Conservation (phyloP, 495 filamentous ascomycete species). For the Penicillium simplicissimum region DNA sequence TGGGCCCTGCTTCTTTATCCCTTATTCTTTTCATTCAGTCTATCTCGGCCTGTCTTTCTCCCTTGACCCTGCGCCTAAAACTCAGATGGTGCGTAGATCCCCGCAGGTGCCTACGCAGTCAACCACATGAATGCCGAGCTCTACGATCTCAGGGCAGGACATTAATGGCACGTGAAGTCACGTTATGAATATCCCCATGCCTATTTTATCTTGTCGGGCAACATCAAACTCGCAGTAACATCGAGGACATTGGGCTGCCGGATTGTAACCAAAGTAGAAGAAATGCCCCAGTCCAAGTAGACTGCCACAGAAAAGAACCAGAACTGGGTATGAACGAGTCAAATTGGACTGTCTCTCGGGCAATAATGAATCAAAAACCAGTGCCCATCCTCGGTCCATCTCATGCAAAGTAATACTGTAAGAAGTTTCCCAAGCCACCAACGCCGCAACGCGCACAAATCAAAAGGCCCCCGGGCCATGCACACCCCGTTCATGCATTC, state of each 20-base stretch:
- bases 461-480: background rate
- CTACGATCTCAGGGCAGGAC: background rate
- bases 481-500: conserved; percentile 54
- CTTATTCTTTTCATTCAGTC: background rate
- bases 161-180: conserved; percentile 12
- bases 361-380: background rate
- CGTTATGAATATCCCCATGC: background rate
- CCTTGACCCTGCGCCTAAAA: conserved; percentile 9
- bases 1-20: background rate
- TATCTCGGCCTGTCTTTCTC: background rate
- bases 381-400: conserved; percentile 6
- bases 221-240: background rate
- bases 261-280: background rate
- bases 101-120: conserved; percentile 7
- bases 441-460: conserved; percentile 18
- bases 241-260: background rate
- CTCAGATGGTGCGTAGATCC: conserved; percentile 7
- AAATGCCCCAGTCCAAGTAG: background rate
- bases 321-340: background rate
- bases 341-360: conserved; percentile 1
- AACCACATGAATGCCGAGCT: conserved; percentile 18
- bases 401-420: conserved; percentile 18
- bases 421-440: conserved; percentile 16
- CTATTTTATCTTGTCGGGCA: conserved; percentile 14
- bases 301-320: background rate